Evolutionary conservation across 306 rosid species (phyloP).

Genomic region (Cajanus cajan): DNA sequence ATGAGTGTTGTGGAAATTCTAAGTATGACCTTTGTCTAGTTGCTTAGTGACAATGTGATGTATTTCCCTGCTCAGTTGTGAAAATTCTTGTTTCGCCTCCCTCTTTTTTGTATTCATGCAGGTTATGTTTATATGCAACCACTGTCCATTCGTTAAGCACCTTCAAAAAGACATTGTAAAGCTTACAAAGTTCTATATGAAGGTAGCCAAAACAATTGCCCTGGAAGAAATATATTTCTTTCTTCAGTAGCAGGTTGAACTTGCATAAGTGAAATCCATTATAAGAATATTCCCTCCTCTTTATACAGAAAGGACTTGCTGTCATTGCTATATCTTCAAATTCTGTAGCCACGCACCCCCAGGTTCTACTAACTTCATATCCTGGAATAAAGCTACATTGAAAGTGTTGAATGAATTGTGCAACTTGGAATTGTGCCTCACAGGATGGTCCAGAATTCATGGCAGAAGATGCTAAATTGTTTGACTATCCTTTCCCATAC

Average conservation of each 20-base stretch:
- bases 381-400: constrained; percentile 33
- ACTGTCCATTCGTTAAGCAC: constrained; percentile 90
- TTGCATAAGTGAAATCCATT: constrained; percentile 20
- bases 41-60: background rate
- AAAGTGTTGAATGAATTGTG: constrained; percentile 42
- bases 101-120: constrained; percentile 36
- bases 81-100: background rate
- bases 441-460: constrained; percentile 94
- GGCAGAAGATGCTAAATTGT: constrained; percentile 83
- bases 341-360: constrained; percentile 78
- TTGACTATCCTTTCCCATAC: constrained; percentile 87
- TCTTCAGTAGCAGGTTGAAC: background rate
- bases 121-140: constrained; percentile 99
- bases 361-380: constrained; percentile 59
- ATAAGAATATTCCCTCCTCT: constrained; percentile 17
- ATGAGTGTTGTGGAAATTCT: constrained; percentile 3
- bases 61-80: background rate
- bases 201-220: constrained; percentile 50
- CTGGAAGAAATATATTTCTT: constrained; percentile 8
- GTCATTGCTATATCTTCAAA: constrained; percentile 88
- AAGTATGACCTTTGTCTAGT: background rate
- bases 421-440: constrained; percentile 46
- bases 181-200: constrained; percentile 71
- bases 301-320: constrained; percentile 78
- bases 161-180: constrained; percentile 74